Conservation (phyloP, 2,329 filamentous ascomycete species). For the Pochonia chlamydosporia region DNA sequence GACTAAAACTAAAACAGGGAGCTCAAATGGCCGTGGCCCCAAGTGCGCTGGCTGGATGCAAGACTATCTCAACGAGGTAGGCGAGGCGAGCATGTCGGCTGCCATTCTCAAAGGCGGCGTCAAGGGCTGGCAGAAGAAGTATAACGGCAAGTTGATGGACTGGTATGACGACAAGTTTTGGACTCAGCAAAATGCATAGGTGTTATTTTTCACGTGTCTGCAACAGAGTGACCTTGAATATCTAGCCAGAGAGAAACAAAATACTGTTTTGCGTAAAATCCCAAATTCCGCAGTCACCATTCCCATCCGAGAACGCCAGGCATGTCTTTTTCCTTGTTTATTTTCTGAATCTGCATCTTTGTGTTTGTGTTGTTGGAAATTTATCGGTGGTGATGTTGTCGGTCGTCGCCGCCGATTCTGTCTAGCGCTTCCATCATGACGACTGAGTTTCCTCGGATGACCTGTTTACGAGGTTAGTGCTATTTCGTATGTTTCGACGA, state of each 20-base stretch:
- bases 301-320: conserved; percentile 28
- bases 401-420: conserved; percentile 59
- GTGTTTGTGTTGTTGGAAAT: background rate
- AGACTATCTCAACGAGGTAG: conserved; percentile 44
- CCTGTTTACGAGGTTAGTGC: conserved; percentile 42
- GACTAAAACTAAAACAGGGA: conserved; percentile 29
- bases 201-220: background rate
- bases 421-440: conserved; percentile 90
- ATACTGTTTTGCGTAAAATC: conserved; percentile 2
- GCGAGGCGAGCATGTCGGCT: conserved; percentile 37
- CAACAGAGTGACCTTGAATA: no score
- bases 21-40: conserved; percentile 43
- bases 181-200: conserved; percentile 9
- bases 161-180: conserved; percentile 40
- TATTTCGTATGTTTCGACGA: background rate
- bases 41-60: conserved; percentile 51
- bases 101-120: conserved; percentile 46
- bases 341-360: conserved; percentile 11
- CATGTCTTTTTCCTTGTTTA: conserved; percentile 16
- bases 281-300: conserved; percentile 8
- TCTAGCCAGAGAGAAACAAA: background rate
- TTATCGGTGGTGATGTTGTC: conserved; percentile 28
- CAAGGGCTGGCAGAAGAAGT: conserved; percentile 48
- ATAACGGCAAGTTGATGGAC: conserved; percentile 41
- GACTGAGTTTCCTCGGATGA: conserved; percentile 96